phyloP scores from a whole-genome alignment of 202 grass and related monocot species.

The Musa balbisiana region DNA sequence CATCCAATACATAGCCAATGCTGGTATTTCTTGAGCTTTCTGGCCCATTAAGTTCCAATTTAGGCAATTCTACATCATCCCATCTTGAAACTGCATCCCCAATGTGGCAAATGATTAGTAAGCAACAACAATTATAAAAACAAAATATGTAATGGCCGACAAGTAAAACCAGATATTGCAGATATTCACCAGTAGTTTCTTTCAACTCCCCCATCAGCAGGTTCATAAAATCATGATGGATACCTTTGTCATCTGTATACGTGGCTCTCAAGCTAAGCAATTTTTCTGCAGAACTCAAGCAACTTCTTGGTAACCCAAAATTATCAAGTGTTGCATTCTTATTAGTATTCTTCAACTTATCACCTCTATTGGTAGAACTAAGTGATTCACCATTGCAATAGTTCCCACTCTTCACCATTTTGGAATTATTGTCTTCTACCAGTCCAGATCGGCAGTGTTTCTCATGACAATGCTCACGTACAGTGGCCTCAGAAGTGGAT shows the following conservation, averaged over 20 bases:
- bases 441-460: slow-evolving; percentile 25
- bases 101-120: not conserved
- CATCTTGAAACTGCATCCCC: slow-evolving; percentile 47
- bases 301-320: slow-evolving; percentile 7
- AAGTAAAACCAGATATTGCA: not conserved
- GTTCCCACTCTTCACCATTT: slow-evolving; percentile 17
- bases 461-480: slow-evolving; percentile 26
- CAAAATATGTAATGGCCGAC: not conserved
- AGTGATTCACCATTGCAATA: slow-evolving; percentile 20
- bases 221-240: slow-evolving; percentile 38
- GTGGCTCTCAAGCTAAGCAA: slow-evolving; percentile 10
- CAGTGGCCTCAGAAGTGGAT: slow-evolving; percentile 47
- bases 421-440: slow-evolving; percentile 11
- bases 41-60: slow-evolving; percentile 8
- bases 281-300: slow-evolving; percentile 19
- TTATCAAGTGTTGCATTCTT: not conserved
- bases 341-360: slow-evolving; percentile 22
- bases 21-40: slow-evolving; percentile 23
- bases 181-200: slow-evolving; percentile 44
- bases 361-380: slow-evolving; percentile 19
- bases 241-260: slow-evolving; percentile 19
- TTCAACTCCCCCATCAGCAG: slow-evolving; percentile 55
- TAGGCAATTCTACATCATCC: slow-evolving; percentile 35
- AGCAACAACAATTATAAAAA: not conserved
- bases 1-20: slow-evolving; percentile 68